These are phyloP conservation scores for Panicum hallii DNA, from an alignment of 202 grass and related monocot species.

Conservation along the genomic window DNA sequence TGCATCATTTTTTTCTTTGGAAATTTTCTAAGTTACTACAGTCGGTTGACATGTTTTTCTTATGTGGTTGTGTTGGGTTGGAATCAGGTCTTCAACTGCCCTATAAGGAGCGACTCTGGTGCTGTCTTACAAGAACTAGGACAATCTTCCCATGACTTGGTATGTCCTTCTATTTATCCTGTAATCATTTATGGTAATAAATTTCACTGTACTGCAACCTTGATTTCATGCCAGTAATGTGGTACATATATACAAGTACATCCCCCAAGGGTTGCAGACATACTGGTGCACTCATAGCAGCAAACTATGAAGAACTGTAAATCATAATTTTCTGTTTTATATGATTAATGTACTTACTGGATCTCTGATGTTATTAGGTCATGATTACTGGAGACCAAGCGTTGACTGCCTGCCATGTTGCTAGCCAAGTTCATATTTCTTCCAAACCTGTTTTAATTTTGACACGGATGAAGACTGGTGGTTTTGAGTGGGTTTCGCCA, in stretches of 20 bases:
- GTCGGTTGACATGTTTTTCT: slow-evolving; percentile 24
- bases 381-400: slow-evolving; percentile 99
- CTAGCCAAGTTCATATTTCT: slow-evolving; percentile 95
- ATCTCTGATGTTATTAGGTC: slow-evolving; percentile 62
- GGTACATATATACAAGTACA: background rate
- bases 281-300: slow-evolving; percentile 21
- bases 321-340: slow-evolving; percentile 12
- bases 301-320: slow-evolving; percentile 12
- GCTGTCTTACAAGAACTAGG: slow-evolving; percentile 79
- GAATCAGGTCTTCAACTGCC: slow-evolving; percentile 91
- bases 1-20: background rate
- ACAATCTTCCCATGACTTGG: slow-evolving; percentile 97
- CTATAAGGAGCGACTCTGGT: slow-evolving; percentile 90
- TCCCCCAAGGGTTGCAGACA: slow-evolving; percentile 15
- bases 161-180: slow-evolving; percentile 48
- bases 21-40: slow-evolving; percentile 31
- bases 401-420: slow-evolving; percentile 96
- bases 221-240: slow-evolving; percentile 13
- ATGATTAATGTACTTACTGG: slow-evolving; percentile 45
- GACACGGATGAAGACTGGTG: slow-evolving; percentile 56
- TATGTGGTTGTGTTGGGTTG: slow-evolving; percentile 24
- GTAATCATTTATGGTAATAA: slow-evolving; percentile 12
- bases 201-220: background rate
- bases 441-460: slow-evolving; percentile 87
- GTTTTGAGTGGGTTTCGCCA: slow-evolving; percentile 91